Evolutionary conservation across 805 yeast species (phyloP).

Genomic region (Starmerella kuoi): DNA sequence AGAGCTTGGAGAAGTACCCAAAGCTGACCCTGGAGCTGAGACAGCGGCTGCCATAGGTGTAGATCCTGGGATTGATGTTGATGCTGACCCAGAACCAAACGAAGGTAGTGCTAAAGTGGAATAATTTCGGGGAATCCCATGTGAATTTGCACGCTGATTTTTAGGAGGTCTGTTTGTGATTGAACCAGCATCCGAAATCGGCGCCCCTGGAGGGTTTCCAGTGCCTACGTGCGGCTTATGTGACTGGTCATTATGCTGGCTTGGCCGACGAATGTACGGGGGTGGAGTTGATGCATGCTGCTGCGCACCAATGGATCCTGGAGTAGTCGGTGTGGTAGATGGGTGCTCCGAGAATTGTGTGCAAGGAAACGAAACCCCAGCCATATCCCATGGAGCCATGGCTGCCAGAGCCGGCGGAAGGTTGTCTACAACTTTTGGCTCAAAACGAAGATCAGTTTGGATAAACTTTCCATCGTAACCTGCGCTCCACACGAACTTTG

Average conservation of each 20-base stretch:
- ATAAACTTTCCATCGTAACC: constrained; percentile 41
- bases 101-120: not conserved
- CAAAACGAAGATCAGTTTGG: constrained; percentile 37
- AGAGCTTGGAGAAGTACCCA: not conserved
- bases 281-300: no score
- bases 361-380: constrained; percentile 9
- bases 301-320: no score
- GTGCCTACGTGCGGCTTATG: no score
- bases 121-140: not conserved
- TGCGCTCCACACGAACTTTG: constrained; percentile 34
- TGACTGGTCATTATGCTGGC: no score
- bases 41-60: not conserved
- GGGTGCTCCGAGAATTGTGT: not conserved
- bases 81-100: not conserved
- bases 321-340: no score
- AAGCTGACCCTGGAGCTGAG: not conserved
- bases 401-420: constrained; percentile 41
- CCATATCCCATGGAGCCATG: constrained; percentile 40
- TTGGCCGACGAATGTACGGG: no score
- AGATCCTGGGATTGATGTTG: not conserved
- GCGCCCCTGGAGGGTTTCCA: not conserved
- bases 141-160: not conserved
- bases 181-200: not conserved
- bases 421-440: constrained; percentile 38
- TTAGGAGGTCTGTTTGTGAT: not conserved